Evolutionary conservation across 106 monocot species (phyloP).

Genomic region (Acorus calamus): DNA sequence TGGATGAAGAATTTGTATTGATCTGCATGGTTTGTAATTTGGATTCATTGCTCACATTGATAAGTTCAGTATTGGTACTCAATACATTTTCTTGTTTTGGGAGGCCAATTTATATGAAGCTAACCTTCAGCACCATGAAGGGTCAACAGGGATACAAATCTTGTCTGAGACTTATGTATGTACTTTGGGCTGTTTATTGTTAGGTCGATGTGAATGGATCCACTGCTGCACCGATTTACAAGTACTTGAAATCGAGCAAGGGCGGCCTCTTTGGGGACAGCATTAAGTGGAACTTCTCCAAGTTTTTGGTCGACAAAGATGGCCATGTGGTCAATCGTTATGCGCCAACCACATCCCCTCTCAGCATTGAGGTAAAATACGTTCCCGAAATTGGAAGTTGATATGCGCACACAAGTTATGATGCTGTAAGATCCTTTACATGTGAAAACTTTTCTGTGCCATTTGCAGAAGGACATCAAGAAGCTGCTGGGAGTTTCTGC

Average conservation of each 20-base stretch:
- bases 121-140: too few species aligned
- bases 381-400: too few species aligned
- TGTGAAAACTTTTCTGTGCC: neutral
- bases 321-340: neutral
- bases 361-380: neutral
- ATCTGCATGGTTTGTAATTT: neutral
- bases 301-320: conserved; percentile 1
- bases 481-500: neutral
- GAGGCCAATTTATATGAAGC: too few species aligned
- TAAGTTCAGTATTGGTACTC: too few species aligned
- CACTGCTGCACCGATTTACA: neutral
- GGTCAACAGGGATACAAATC: too few species aligned
- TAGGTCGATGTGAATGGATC: conserved; percentile 4
- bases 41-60: too few species aligned
- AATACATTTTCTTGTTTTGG: too few species aligned
- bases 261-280: conserved; percentile 2
- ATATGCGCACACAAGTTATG: neutral
- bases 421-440: neutral
- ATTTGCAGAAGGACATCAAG: conserved; percentile 2
- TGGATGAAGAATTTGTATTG: too few species aligned
- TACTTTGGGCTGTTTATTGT: neutral
- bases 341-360: conserved; percentile 1
- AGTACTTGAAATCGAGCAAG: conserved; percentile 1
- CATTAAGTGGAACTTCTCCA: conserved; percentile 1
- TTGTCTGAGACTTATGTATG: too few species aligned